Conservation (phyloP, 1,284 basidiomycete species). For the Omphalotus olearius region DNA sequence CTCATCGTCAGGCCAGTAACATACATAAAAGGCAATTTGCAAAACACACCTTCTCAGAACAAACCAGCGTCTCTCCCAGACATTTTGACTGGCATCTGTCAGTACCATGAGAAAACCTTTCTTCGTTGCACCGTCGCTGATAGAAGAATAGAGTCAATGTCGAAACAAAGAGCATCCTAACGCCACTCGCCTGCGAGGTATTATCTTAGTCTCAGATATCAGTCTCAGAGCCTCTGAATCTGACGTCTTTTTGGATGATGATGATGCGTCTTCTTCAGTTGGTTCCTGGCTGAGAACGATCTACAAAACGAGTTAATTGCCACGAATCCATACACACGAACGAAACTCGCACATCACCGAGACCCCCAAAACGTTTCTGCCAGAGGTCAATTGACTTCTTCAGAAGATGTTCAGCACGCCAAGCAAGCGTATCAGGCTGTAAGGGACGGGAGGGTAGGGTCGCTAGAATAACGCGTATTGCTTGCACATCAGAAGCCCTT, state of each 20-base stretch:
- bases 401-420: slow-evolving; percentile 62
- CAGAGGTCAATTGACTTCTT: slow-evolving; percentile 70
- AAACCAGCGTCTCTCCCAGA: slow-evolving; percentile 85
- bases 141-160: slow-evolving; percentile 8
- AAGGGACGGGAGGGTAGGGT: slow-evolving; percentile 45
- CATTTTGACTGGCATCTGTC: slow-evolving; percentile 71
- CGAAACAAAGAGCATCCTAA: neutral
- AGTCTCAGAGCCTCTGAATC: slow-evolving; percentile 51
- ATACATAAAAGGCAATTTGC: slow-evolving; percentile 1
- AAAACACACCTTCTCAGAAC: slow-evolving; percentile 74
- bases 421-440: slow-evolving; percentile 51
- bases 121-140: slow-evolving; percentile 79
- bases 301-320: slow-evolving; percentile 33
- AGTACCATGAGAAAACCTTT: slow-evolving; percentile 80
- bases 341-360: slow-evolving; percentile 55
- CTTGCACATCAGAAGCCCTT: slow-evolving; percentile 85
- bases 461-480: slow-evolving; percentile 74
- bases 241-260: slow-evolving; percentile 35
- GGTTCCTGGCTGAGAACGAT: slow-evolving; percentile 75
- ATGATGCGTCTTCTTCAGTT: slow-evolving; percentile 45
- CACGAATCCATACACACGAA: slow-evolving; percentile 1
- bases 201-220: slow-evolving; percentile 65
- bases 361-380: slow-evolving; percentile 78
- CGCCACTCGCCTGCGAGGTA: slow-evolving; percentile 60
- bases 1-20: slow-evolving; percentile 14